Base-by-base conservation (phyloP, 768 basidiomycete genomes). In the Pilatotrama ljubarskyi region DNA sequence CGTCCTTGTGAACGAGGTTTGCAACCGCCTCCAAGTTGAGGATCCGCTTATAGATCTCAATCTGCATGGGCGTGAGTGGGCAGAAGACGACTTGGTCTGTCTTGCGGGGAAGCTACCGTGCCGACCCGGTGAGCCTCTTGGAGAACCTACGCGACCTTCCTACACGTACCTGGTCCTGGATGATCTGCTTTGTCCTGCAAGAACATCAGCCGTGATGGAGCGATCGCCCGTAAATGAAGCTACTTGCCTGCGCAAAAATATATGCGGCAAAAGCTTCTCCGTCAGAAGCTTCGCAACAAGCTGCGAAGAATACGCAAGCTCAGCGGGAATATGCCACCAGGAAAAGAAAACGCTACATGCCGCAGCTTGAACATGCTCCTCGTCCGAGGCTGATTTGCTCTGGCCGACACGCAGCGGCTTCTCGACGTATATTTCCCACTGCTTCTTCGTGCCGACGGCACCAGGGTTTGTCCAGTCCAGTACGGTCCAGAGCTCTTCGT, bases 81-180 rank as follows among this genome's bases (percentile, higher is more conserved):
- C 96, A 99, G 68, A 98, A 96, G 5, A 97, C 93, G 14, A 98
- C 90, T 68, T 93, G 79, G 65, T 99, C 96, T 0, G 82, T 82
- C 77, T 99, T 99, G 61, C 80, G 79, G 0, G 96, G 96, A 2
- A 98, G 79, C 89, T 95, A 66, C 2, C 38, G 14, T 46, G 62
- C 13, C 25, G 2, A 14, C 1, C 26, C 20, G 36, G 20, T 42
- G 8, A 56, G 41, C 15, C 1, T 9, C 9, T 42, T 17, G 1
- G 52, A 24, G 2, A 14, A 24, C 15, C 40, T 6, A 24, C 26
- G 24, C 43, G n/a, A n/a, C n/a, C n/a, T n/a, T n/a, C n/a, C n/a
- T n/a, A n/a, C n/a, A n/a, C 54, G 25, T 64, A 84, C 88, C 75
- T 88, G 89, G 57, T 85, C 73, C 64, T 79, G 82, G 43, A 93